Evolutionary conservation across 441 rosid genomes (phyloP).

Genomic region (Populus hybrid): DNA sequence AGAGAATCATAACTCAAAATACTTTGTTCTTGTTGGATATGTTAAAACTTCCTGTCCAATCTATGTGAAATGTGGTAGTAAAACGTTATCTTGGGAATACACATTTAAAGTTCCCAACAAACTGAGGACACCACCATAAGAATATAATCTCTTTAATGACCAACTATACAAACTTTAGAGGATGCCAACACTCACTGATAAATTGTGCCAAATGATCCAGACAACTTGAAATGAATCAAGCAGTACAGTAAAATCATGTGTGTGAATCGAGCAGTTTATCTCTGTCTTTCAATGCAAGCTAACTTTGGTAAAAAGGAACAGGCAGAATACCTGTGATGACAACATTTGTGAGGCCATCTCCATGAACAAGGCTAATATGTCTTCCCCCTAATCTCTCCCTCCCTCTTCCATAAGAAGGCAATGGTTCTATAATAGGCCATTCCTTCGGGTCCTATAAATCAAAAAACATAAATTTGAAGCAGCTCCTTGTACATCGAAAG

Average conservation of each 20-base stretch:
- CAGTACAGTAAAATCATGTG: not conserved
- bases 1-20: not conserved
- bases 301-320: not conserved
- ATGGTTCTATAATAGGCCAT: slow-evolving; percentile 85
- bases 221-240: not conserved
- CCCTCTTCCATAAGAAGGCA: slow-evolving; percentile 99
- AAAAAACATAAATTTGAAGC: slow-evolving; percentile 16
- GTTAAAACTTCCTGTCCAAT: not conserved
- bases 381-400: slow-evolving; percentile 92
- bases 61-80: not conserved
- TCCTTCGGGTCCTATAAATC: slow-evolving; percentile 54
- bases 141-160: not conserved
- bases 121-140: not conserved
- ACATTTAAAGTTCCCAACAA: not conserved
- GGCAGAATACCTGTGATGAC: slow-evolving; percentile 33
- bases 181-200: not conserved
- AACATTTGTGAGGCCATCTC: slow-evolving; percentile 73
- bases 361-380: slow-evolving; percentile 93
- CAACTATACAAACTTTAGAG: not conserved
- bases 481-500: not conserved
- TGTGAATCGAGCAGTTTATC: not conserved
- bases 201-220: not conserved
- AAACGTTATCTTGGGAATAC: not conserved
- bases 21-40: not conserved
- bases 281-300: not conserved